phyloP scores from a whole-genome alignment of 2,329 filamentous ascomycete genomes.

The Colletotrichum aenigma region DNA sequence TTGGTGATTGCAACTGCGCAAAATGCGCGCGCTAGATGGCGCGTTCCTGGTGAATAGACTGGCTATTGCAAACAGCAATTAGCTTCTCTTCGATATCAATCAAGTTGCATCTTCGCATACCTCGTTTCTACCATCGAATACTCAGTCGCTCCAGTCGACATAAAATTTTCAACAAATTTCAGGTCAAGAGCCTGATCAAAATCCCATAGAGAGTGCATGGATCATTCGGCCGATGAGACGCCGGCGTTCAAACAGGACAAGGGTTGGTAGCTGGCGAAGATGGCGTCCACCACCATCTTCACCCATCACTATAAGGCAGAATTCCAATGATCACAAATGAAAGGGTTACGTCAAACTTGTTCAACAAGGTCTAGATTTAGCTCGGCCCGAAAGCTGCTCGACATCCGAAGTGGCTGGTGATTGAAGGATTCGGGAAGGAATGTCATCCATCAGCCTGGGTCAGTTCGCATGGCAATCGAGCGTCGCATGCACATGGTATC shows the following conservation, averaged over 20 bases:
- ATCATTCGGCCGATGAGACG: neutral
- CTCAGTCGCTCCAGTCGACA: neutral
- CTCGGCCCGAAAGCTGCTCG: neutral
- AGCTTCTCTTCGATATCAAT: neutral
- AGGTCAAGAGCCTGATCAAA: neutral
- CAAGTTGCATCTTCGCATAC: neutral
- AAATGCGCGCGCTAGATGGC: neutral
- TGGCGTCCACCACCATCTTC: no score
- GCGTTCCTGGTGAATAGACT: neutral
- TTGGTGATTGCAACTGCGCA: neutral
- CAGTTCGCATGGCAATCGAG: neutral
- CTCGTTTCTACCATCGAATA: neutral
- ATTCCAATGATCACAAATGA: neutral
- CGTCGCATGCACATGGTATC: neutral
- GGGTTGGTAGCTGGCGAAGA: neutral
- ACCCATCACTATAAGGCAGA: neutral
- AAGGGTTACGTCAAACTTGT: neutral
- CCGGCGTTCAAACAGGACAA: neutral
- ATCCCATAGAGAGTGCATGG: neutral
- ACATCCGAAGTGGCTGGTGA: neutral
- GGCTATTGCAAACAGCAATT: neutral
- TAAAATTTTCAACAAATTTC: neutral
- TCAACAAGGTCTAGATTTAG: neutral
- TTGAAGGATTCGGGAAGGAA: neutral
- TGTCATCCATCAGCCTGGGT: neutral